Evolutionary conservation across 208 protist species (phyloP).

Genomic region (Polymyxa betae): DNA sequence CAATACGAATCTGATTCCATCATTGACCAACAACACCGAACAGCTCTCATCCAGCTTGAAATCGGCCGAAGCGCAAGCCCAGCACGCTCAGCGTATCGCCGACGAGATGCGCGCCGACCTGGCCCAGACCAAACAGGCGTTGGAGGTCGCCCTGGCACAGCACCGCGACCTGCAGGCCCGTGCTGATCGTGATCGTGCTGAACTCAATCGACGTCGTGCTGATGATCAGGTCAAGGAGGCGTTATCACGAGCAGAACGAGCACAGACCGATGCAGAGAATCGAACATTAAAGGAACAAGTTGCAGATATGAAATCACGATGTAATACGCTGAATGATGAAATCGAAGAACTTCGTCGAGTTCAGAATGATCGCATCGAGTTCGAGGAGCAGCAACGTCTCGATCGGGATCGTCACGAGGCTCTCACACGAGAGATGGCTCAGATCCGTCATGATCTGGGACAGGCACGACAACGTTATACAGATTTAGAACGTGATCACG

Average conservation of each 20-base stretch:
- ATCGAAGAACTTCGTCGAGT: not conserved
- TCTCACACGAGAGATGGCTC: not conserved
- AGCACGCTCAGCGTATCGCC: not conserved
- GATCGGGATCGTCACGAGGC: not conserved
- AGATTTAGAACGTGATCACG: not conserved
- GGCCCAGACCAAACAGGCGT: not conserved
- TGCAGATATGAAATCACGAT: not conserved
- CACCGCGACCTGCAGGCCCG: not conserved
- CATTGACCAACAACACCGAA: not conserved
- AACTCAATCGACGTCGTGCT: not conserved
- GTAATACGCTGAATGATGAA: not conserved
- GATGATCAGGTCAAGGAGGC: slow-evolving; percentile 37
- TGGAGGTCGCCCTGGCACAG: not conserved
- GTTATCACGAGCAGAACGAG: not conserved
- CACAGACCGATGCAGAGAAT: not conserved
- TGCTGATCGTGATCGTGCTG: not conserved
- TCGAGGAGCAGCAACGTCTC: not conserved
- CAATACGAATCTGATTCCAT: not conserved
- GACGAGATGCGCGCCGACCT: not conserved
- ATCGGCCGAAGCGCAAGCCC: not conserved
- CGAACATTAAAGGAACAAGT: not conserved
- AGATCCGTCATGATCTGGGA: not conserved
- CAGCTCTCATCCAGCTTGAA: not conserved
- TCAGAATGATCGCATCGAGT: not conserved
- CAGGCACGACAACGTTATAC: not conserved